phyloP scores from a whole-genome alignment of 306 rosid species.

The Oxytropis ochrocephala region DNA sequence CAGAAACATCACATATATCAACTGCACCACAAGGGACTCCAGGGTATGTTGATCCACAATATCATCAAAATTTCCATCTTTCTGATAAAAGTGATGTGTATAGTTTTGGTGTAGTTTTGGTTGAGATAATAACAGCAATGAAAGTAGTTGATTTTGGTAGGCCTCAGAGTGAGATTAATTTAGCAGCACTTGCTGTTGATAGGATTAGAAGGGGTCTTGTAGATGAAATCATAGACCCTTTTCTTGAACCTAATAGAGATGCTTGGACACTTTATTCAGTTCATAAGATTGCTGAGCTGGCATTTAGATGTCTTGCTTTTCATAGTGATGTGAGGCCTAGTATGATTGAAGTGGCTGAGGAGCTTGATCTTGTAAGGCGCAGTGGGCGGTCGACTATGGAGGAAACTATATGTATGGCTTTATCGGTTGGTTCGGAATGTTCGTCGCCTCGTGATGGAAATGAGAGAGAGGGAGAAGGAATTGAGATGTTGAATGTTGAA shows the following conservation, averaged over 20 bases:
- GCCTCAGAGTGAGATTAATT: slow-evolving; percentile 65
- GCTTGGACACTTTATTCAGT: slow-evolving; percentile 95
- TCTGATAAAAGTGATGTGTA: slow-evolving; percentile 94
- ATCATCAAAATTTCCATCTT: slow-evolving; percentile 94
- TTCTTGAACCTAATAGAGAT: slow-evolving; percentile 76
- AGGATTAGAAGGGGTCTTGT: slow-evolving; percentile 69
- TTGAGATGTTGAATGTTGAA: slow-evolving; percentile 43
- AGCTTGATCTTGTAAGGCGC: slow-evolving; percentile 57
- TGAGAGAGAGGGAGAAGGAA: slow-evolving; percentile 33
- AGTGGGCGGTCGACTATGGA: slow-evolving; percentile 77
- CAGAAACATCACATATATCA: slow-evolving; percentile 81
- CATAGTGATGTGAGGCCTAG: slow-evolving; percentile 87
- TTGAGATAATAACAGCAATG: slow-evolving; percentile 84
- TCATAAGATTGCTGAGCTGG: slow-evolving; percentile 89
- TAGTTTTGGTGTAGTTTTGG: slow-evolving; percentile 85
- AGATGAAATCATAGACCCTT: slow-evolving; percentile 81
- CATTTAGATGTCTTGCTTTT: slow-evolving; percentile 93
- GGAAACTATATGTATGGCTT: slow-evolving; percentile 49
- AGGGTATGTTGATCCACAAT: slow-evolving; percentile 92
- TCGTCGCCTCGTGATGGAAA: slow-evolving; percentile 48
- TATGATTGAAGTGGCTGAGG: slow-evolving; percentile 93
- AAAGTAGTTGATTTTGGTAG: slow-evolving; percentile 85
- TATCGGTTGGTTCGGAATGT: slow-evolving; percentile 59
- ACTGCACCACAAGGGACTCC: slow-evolving; percentile 99
- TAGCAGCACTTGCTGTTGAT: slow-evolving; percentile 95